Evolutionary conservation across 495 filamentous ascomycete genomes (phyloP).

Genomic region (Diplogelasinospora grovesii): DNA sequence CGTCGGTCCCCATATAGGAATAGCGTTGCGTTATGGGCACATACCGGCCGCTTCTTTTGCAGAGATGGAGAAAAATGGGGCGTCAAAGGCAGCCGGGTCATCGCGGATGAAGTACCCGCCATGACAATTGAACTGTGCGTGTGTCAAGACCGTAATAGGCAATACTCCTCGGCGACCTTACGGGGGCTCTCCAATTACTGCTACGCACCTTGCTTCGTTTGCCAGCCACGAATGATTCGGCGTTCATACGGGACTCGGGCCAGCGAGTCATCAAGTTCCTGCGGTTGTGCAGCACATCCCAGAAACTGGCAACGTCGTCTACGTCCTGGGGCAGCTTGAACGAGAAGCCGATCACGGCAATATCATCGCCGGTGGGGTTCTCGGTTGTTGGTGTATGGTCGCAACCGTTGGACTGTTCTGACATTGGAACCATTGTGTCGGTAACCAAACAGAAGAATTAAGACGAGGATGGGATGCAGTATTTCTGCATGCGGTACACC

Average conservation of each 20-base stretch:
- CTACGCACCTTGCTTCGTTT: constrained; percentile 1
- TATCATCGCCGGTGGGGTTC: constrained; percentile 11
- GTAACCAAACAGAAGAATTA: too few relatives aligned
- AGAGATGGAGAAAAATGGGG: constrained; percentile 51
- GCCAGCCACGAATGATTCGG: constrained; percentile 14
- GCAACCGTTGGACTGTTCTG: not conserved
- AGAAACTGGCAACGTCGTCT: constrained; percentile 25
- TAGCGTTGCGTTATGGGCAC: too few relatives aligned
- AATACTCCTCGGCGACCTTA: too few relatives aligned
- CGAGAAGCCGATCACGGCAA: constrained; percentile 31
- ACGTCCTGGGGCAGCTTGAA: constrained; percentile 31
- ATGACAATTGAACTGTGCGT: not conserved
- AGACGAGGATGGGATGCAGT: too few relatives aligned
- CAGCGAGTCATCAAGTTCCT: constrained; percentile 29
- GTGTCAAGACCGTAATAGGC: too few relatives aligned
- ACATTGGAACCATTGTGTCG: not conserved
- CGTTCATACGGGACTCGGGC: constrained; percentile 25
- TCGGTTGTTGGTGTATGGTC: not conserved
- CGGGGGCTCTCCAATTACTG: not conserved
- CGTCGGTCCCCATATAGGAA: too few relatives aligned
- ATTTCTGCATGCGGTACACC: too few relatives aligned
- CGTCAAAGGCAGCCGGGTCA: constrained; percentile 43
- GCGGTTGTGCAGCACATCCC: constrained; percentile 25
- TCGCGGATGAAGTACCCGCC: constrained; percentile 30
- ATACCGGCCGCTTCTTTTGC: constrained; percentile 48